Percentiles rank a stretch among this genome's conserved stretches.
These are phyloP conservation scores for Clonostachys byssicola DNA, from an alignment of 2,329 filamentous ascomycete species.

Conservation along the genomic window DNA sequence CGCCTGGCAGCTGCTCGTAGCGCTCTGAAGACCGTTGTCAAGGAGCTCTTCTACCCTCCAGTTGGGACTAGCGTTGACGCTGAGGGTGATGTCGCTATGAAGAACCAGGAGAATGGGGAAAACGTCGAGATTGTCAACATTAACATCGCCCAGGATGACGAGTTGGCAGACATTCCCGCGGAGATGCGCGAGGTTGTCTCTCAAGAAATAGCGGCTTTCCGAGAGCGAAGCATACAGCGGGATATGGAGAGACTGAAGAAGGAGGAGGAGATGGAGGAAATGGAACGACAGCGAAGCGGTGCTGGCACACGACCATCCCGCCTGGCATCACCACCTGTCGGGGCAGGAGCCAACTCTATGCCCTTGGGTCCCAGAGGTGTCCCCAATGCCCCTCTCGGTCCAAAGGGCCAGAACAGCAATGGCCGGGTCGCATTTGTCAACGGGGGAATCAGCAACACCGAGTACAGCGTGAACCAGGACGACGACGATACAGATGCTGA, in stretches of 20 bases:
- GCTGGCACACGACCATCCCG: slow-evolving; percentile 54
- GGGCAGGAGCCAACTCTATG: slow-evolving; percentile 58
- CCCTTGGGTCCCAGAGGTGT: slow-evolving; percentile 42
- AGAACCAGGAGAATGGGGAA: slow-evolving; percentile 56
- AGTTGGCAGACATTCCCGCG: slow-evolving; percentile 89
- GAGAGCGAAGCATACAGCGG: slow-evolving; percentile 82
- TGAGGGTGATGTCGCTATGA: slow-evolving; percentile 68
- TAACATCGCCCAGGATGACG: slow-evolving; percentile 81
- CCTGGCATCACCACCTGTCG: slow-evolving; percentile 65
- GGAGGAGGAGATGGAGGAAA: slow-evolving; percentile 89
- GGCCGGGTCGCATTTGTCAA: slow-evolving; percentile 68
- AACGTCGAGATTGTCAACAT: slow-evolving; percentile 87
- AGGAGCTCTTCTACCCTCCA: slow-evolving; percentile 67
- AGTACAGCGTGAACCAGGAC: slow-evolving; percentile 56
- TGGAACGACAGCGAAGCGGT: slow-evolving; percentile 72
- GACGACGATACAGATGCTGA: slow-evolving; percentile 86
- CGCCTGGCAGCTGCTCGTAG: slow-evolving; percentile 66
- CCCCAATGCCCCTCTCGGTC: slow-evolving; percentile 65
- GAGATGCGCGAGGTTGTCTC: slow-evolving; percentile 96
- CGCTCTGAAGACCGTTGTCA: slow-evolving; percentile 64
- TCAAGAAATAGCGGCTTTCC: slow-evolving; percentile 88
- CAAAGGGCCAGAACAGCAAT: slow-evolving; percentile 60
- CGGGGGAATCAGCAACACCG: slow-evolving; percentile 63
- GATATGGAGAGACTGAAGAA: slow-evolving; percentile 83
- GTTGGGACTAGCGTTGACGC: slow-evolving; percentile 44